These are phyloP conservation scores for Beauveria brongniartii DNA, from an alignment of 2,329 filamentous ascomycete species.

Conservation along the genomic window DNA sequence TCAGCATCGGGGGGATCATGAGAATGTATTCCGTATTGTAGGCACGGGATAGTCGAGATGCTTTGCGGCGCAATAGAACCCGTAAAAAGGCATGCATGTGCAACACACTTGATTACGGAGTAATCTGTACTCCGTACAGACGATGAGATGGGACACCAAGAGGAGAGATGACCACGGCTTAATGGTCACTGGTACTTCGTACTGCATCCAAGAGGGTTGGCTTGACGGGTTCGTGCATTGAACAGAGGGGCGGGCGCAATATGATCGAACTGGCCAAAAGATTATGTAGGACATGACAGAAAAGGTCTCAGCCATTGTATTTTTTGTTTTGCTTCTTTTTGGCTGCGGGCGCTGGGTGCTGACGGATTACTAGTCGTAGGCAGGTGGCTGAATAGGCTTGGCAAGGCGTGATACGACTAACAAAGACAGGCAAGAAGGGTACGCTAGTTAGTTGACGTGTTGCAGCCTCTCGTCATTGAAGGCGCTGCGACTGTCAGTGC, in stretches of 20 bases:
- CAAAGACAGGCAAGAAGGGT: background rate
- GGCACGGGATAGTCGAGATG: background rate
- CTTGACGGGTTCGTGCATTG: background rate
- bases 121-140: background rate
- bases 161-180: background rate
- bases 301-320: slow-evolving; percentile 7
- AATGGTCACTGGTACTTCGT: background rate
- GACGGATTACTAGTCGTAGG: background rate
- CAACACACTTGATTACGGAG: background rate
- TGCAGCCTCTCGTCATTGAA: background rate
- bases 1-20: background rate
- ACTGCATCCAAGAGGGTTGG: background rate
- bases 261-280: background rate
- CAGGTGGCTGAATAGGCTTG: slow-evolving; percentile 1
- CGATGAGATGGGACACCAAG: background rate
- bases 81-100: background rate
- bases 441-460: slow-evolving; percentile 4
- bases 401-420: background rate
- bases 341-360: background rate
- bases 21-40: no score
- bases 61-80: background rate
- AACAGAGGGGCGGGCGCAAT: background rate
- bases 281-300: background rate
- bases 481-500: background rate
- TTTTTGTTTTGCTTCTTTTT: slow-evolving; percentile 7